Conservation (phyloP, 345 rosid genomes). For the Tarenaya hassleriana region DNA sequence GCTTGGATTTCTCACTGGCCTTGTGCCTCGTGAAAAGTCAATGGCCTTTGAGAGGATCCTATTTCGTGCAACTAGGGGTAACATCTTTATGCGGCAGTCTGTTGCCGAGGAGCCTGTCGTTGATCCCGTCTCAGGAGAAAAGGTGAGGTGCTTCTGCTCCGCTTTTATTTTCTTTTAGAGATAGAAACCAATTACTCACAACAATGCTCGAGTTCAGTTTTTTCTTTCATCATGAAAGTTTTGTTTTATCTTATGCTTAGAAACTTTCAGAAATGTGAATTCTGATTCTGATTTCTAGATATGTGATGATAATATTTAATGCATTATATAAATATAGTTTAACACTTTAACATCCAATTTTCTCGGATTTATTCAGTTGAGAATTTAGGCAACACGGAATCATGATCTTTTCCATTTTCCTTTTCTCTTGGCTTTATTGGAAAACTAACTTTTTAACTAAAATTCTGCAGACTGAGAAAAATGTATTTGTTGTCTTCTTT, state of each 20-base stretch:
- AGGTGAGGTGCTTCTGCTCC: conserved; percentile 42
- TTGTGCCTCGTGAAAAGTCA: conserved; percentile 85
- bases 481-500: conserved; percentile 73
- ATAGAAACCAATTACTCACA: too few species aligned
- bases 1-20: conserved; percentile 80
- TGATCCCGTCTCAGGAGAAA: conserved; percentile 89
- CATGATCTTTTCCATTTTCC: not conserved
- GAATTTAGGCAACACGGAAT: conserved; percentile 10
- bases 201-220: too few species aligned
- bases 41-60: conserved; percentile 92
- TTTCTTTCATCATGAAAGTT: too few species aligned
- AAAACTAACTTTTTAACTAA: conserved; percentile 23
- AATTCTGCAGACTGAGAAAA: conserved; percentile 78
- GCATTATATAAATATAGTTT: too few species aligned
- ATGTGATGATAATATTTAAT: too few species aligned
- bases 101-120: conserved; percentile 60
- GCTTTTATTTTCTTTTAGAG: not conserved
- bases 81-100: conserved; percentile 64
- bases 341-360: too few species aligned
- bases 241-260: too few species aligned
- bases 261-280: too few species aligned
- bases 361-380: not conserved
- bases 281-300: too few species aligned
- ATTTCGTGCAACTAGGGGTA: conserved; percentile 97
- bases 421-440: conserved; percentile 11